These are phyloP conservation scores for Phytopythium aichiense DNA, from an alignment of 352 stramenopile species.

Conservation along the genomic window DNA sequence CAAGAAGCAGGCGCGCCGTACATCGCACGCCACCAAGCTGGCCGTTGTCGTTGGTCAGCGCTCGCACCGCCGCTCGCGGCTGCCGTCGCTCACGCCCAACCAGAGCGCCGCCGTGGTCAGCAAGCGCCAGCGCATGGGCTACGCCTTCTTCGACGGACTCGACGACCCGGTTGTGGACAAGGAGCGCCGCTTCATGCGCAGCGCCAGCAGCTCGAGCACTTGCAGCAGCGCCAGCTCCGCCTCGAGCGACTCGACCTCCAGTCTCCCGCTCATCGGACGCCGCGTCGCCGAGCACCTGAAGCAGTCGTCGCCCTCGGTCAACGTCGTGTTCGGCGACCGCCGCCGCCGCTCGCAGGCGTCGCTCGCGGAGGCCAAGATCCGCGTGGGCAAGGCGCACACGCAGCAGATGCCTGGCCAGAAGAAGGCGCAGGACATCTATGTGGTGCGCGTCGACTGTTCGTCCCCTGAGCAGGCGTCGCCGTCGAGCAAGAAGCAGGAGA, in stretches of 20 bases:
- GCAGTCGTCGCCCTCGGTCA: slow-evolving; percentile 36
- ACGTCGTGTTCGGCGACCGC: slow-evolving; percentile 47
- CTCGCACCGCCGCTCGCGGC: slow-evolving; percentile 4
- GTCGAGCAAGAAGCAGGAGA: slow-evolving; percentile 26
- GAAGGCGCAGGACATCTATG: slow-evolving; percentile 61
- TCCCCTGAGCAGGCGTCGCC: slow-evolving; percentile 12
- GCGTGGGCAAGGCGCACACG: slow-evolving; percentile 74
- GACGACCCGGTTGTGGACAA: slow-evolving; percentile 1
- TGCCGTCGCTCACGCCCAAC: slow-evolving; percentile 28
- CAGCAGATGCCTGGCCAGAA: slow-evolving; percentile 27
- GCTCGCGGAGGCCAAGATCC: slow-evolving; percentile 50
- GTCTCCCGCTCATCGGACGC: slow-evolving; percentile 33
- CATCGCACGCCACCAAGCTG: neutral
- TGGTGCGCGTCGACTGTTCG: slow-evolving; percentile 71
- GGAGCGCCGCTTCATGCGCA: neutral
- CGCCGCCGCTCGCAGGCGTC: slow-evolving; percentile 51
- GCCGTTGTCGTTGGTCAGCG: neutral
- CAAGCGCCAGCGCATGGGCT: slow-evolving; percentile 10
- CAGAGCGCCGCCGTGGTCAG: neutral
- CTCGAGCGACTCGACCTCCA: neutral
- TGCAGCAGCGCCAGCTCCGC: neutral
- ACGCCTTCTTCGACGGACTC: slow-evolving; percentile 7
- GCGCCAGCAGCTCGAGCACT: neutral
- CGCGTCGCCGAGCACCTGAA: slow-evolving; percentile 43
- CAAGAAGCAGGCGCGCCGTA: slow-evolving; percentile 2